Evolutionary conservation across 495 filamentous ascomycete species (phyloP), one percentile per base, ranked within the genome.

Genomic region (Parachaetomium inaequale): DNA sequence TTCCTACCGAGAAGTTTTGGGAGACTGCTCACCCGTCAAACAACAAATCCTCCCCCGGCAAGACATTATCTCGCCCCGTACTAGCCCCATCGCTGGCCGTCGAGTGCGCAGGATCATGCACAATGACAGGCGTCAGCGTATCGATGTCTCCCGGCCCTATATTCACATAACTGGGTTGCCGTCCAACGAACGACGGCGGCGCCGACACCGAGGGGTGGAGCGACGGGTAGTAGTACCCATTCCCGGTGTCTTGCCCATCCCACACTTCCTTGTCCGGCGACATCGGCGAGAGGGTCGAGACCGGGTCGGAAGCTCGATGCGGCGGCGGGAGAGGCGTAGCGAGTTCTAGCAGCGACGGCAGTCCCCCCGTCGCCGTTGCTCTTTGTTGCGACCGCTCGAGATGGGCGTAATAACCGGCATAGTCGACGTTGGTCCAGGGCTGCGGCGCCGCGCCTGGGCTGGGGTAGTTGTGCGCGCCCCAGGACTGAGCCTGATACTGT

Each of bases 11-110:
- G n/a, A 47, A 7, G 19, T 11, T 23, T 2, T n/a, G n/a, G n/a
- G n/a, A n/a, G n/a, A n/a, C n/a, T n/a, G 38, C 69, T 64, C 43
- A 68, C 67, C 72, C 70, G 28, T 74, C 72, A 61, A 65, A 74
- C 31, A 74, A 29, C 36, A 73, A 5, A 51, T 69, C 66, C 60
- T 74, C 71, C 7, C 72, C 72, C 2, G 72, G 72, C 61, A 74
- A n/a, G 15, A 73, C 71, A 36, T 74, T 70, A 45, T 72, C 70
- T n/a, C 72, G 50, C n/a, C 65, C 65, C 38, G 67, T 72, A 17
- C 52, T 55, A 7, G 32, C 52, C 5, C 52, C 52, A 7, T 55
- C 52, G 7, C 52, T 55, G 32, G 32, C 8, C 19, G 21, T 40
- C 3, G 52, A 40, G 0, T 10, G 32, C 19, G 32, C 52, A 23